A percentile compares a stretch with the other conserved stretches of the same genome.
Evolutionary conservation across 1,284 basidiomycete genomes (phyloP).

Genomic region (Moesziomyces sp.): DNA sequence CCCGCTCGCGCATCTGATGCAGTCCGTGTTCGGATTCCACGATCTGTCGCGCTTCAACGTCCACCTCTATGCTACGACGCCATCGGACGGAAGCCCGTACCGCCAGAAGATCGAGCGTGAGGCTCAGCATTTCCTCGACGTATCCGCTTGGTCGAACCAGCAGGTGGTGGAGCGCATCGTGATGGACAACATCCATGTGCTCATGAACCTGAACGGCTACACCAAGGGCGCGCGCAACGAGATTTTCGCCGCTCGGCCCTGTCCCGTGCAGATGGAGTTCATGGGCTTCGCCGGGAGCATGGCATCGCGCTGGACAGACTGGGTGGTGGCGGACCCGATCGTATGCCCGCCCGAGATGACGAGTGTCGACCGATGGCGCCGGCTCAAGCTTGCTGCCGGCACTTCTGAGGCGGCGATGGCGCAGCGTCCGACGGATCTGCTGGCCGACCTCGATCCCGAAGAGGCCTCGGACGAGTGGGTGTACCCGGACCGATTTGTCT

Average conservation of each 20-base stretch:
- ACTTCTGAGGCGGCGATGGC: slow-evolving; percentile 29
- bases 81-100: slow-evolving; percentile 73
- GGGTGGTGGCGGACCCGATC: slow-evolving; percentile 73
- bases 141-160: slow-evolving; percentile 71
- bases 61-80: slow-evolving; percentile 73
- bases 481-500: slow-evolving; percentile 69
- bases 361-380: slow-evolving; percentile 69
- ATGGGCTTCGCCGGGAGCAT: slow-evolving; percentile 72
- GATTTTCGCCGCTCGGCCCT: slow-evolving; percentile 74
- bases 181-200: slow-evolving; percentile 73
- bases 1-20: slow-evolving; percentile 76
- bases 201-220: slow-evolving; percentile 75
- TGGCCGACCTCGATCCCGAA: slow-evolving; percentile 73
- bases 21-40: slow-evolving; percentile 74
- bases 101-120: slow-evolving; percentile 72
- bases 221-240: slow-evolving; percentile 77
- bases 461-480: slow-evolving; percentile 71
- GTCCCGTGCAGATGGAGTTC: slow-evolving; percentile 74
- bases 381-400: slow-evolving; percentile 2
- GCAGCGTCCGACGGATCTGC: slow-evolving; percentile 66
- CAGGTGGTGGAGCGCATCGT: slow-evolving; percentile 71
- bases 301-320: slow-evolving; percentile 75
- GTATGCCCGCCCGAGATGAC: slow-evolving; percentile 72
- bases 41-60: slow-evolving; percentile 71
- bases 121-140: slow-evolving; percentile 72